phyloP scores from a whole-genome alignment of 169 alveolate genomes.

The Theileria equi region DNA sequence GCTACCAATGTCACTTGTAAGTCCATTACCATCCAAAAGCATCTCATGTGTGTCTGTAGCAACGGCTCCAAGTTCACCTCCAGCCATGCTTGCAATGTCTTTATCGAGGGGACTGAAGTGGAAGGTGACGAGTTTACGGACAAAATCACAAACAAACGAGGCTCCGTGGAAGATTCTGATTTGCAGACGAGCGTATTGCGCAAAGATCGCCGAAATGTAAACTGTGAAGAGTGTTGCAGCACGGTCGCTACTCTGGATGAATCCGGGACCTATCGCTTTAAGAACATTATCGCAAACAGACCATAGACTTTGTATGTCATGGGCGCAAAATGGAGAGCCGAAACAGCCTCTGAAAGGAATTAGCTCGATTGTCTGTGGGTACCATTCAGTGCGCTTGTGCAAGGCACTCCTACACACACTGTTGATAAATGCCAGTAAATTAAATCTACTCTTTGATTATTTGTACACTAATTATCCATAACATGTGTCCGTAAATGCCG shows the following conservation, averaged over 20 bases:
- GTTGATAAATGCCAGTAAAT: neutral
- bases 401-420: neutral
- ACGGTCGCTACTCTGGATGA: constrained; percentile 30
- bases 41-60: neutral
- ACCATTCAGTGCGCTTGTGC: neutral
- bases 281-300: constrained; percentile 46
- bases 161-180: neutral
- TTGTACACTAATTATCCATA: neutral
- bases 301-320: neutral
- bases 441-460: neutral
- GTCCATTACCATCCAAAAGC: neutral
- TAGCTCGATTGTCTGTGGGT: neutral
- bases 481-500: neutral
- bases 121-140: neutral
- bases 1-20: constrained; percentile 48
- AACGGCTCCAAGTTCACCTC: neutral
- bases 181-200: neutral
- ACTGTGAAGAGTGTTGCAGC: constrained; percentile 50
- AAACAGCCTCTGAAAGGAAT: too few species aligned
- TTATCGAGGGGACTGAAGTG: neutral
- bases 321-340: constrained; percentile 15
- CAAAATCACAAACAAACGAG: neutral
- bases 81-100: neutral
- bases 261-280: constrained; percentile 15
- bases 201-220: neutral